These are phyloP conservation scores for Myochromella boudieri DNA, from an alignment of 768 basidiomycete genomes.

Conservation along the genomic window DNA sequence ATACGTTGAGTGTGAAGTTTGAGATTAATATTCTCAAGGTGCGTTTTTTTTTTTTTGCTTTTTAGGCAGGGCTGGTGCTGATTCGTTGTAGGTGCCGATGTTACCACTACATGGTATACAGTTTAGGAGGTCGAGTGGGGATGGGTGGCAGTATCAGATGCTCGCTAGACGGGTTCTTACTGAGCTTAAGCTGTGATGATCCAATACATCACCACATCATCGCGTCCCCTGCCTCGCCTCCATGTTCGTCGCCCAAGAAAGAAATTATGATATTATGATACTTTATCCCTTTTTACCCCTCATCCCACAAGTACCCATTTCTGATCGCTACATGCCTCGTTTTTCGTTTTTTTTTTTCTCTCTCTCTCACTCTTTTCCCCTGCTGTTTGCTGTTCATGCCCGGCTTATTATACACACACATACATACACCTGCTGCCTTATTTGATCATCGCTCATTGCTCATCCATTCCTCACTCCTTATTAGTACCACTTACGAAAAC, in stretches of 20 bases:
- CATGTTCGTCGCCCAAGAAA: constrained; percentile 1
- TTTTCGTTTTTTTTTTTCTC: constrained; percentile 2
- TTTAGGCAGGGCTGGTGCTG: not conserved
- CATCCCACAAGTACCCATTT: not conserved
- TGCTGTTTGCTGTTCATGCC: not conserved
- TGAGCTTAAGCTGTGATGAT: constrained; percentile 84
- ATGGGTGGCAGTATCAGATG: constrained; percentile 98
- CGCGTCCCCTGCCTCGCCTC: constrained; percentile 5
- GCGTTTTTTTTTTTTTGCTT: constrained; percentile 20
- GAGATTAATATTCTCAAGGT: constrained; percentile 98
- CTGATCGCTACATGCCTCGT: not conserved
- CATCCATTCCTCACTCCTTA: not conserved
- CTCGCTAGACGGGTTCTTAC: constrained; percentile 85
- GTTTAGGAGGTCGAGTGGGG: constrained; percentile 86
- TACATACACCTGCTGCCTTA: too few species aligned
- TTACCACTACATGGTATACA: constrained; percentile 93
- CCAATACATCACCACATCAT: constrained; percentile 12
- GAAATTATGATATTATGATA: not conserved
- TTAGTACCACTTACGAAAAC: not conserved
- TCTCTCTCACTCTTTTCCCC: not conserved
- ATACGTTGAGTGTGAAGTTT: constrained; percentile 86
- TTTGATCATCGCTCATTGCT: too few species aligned
- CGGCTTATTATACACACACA: too few species aligned
- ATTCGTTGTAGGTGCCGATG: constrained; percentile 73
- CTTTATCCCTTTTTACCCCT: not conserved